Evolutionary conservation across 2,329 filamentous ascomycete genomes (phyloP).

Genomic region (Ceratocystis albifundus): DNA sequence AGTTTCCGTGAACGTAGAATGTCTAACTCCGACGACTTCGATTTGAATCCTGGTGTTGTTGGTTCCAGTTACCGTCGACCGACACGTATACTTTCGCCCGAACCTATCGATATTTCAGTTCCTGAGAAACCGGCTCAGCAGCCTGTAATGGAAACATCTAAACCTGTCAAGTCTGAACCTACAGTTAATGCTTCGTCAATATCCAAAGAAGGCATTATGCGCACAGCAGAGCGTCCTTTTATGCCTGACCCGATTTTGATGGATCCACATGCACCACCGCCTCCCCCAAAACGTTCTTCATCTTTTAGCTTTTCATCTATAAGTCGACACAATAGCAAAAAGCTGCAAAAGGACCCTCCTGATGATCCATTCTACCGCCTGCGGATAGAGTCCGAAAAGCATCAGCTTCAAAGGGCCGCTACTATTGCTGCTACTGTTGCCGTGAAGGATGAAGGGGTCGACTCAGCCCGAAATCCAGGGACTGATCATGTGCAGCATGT

Average conservation of each 20-base stretch:
- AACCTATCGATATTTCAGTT: conserved; percentile 14
- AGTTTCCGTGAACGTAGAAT: conserved; percentile 19
- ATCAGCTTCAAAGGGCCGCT: conserved; percentile 20
- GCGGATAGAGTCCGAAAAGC: conserved; percentile 36
- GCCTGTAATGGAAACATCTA: neutral
- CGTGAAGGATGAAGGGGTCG: neutral
- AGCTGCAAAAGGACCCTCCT: conserved; percentile 46
- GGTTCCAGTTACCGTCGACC: conserved; percentile 17
- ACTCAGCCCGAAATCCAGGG: neutral
- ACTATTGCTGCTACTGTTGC: conserved; percentile 9
- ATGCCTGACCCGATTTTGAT: conserved; percentile 22
- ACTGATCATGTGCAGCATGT: neutral
- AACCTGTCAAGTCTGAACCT: neutral
- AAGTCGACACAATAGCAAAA: conserved; percentile 44
- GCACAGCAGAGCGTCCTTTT: conserved; percentile 16
- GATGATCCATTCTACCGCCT: conserved; percentile 38
- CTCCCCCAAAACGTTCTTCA: conserved; percentile 28
- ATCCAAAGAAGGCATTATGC: neutral
- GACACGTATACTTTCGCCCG: neutral
- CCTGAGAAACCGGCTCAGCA: neutral
- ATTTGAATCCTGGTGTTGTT: neutral
- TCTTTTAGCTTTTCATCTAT: conserved; percentile 32
- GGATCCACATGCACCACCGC: conserved; percentile 26
- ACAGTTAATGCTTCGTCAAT: neutral
- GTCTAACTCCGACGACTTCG: conserved; percentile 10